Percentiles rank a stretch among this genome's conserved stretches.
phyloP scores from a whole-genome alignment of 768 basidiomycete genomes.

The Boletus reticuloceps region DNA sequence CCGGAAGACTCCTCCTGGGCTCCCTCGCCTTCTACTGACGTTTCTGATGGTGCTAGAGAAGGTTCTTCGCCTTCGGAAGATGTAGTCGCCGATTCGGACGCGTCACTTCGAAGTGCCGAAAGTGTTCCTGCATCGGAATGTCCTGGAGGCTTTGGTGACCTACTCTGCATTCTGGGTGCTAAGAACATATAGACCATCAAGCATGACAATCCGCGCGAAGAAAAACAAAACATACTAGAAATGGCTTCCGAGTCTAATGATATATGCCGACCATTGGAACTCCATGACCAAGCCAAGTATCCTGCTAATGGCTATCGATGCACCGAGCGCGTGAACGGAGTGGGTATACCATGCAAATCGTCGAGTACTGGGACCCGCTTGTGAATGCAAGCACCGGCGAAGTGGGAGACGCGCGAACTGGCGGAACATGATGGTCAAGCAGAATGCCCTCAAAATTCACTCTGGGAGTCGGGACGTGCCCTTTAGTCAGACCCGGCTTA shows the following conservation, averaged over 20 bases:
- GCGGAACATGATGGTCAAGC: slow-evolving; percentile 46
- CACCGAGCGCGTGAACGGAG: slow-evolving; percentile 38
- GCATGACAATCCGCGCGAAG: not conserved
- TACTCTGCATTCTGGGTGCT: slow-evolving; percentile 20
- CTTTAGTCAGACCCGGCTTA: slow-evolving; percentile 24
- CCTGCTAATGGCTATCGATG: slow-evolving; percentile 43
- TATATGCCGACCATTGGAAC: slow-evolving; percentile 40
- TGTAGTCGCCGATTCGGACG: slow-evolving; percentile 14
- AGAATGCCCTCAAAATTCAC: slow-evolving; percentile 21
- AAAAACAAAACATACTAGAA: slow-evolving; percentile 22
- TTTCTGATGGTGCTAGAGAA: slow-evolving; percentile 6
- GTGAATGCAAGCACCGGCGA: slow-evolving; percentile 52
- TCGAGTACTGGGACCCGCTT: slow-evolving; percentile 20
- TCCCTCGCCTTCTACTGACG: slow-evolving; percentile 19
- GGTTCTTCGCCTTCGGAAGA: slow-evolving; percentile 3
- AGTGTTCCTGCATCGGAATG: slow-evolving; percentile 21
- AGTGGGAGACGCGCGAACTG: slow-evolving; percentile 52
- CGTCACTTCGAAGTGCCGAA: slow-evolving; percentile 8
- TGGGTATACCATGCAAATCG: slow-evolving; percentile 26
- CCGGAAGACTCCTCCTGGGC: slow-evolving; percentile 30
- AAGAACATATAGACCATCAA: not conserved
- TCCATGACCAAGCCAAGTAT: slow-evolving; percentile 49
- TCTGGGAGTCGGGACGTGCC: not conserved
- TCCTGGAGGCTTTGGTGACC: slow-evolving; percentile 2
- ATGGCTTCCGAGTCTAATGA: slow-evolving; percentile 44